phyloP scores from a whole-genome alignment of 1,284 basidiomycete genomes.

The Apiotrichum porosum region DNA sequence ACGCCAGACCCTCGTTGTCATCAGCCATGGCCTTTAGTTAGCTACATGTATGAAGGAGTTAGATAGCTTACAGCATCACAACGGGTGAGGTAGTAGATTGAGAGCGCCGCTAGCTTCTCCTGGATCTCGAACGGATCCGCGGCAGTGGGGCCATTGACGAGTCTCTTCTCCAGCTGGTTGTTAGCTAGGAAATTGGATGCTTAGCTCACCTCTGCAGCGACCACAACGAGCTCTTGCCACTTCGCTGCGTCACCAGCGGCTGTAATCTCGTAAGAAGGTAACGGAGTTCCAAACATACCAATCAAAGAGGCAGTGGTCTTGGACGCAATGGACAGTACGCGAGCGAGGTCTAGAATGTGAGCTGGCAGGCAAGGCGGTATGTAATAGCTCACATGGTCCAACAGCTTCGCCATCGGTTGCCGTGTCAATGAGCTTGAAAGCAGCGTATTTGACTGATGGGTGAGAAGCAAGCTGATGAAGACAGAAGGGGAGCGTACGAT shows the following conservation, averaged over 20 bases:
- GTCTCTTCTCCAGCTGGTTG: slow-evolving; percentile 1
- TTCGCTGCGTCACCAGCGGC: too few species aligned
- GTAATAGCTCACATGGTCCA: slow-evolving; percentile 10
- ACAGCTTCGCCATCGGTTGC: background rate
- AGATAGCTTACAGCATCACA: background rate
- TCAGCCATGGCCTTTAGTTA: background rate
- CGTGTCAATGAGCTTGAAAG: slow-evolving; percentile 5
- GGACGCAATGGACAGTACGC: slow-evolving; percentile 5
- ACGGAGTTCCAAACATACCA: background rate
- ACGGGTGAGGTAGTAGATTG: slow-evolving; percentile 5
- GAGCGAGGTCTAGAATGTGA: slow-evolving; percentile 1
- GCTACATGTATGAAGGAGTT: too few species aligned
- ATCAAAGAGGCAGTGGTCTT: background rate
- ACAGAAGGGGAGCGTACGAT: background rate
- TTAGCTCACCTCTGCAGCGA: slow-evolving; percentile 3
- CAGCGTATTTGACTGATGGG: slow-evolving; percentile 4
- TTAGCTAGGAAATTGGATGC: background rate
- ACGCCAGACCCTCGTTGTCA: slow-evolving; percentile 2
- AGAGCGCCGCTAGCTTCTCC: background rate
- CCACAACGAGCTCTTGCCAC: background rate
- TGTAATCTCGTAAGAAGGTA: too few species aligned
- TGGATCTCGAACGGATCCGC: background rate
- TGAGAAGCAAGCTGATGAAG: background rate
- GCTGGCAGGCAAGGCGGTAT: background rate
- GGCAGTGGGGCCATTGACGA: background rate